Evolutionary conservation across 1,284 basidiomycete genomes (phyloP).

Genomic region (Thecaphora thlaspeos): DNA sequence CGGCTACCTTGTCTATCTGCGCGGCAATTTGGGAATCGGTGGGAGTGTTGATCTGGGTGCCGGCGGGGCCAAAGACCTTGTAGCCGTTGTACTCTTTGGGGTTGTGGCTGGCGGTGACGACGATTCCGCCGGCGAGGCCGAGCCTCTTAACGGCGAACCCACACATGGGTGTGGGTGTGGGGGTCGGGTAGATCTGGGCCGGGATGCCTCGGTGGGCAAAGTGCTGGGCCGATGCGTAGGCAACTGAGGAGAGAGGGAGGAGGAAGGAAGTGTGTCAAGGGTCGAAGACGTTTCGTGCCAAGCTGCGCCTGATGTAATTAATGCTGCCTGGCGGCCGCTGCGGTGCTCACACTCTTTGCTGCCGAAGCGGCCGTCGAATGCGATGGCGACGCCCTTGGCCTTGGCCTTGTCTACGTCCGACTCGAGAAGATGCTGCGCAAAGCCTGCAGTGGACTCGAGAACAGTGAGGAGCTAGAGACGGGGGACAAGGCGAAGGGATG

Average conservation of each 20-base stretch:
- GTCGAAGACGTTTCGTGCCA: neutral
- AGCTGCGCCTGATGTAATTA: too few species aligned
- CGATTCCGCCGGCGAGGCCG: conserved; percentile 43
- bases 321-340: neutral
- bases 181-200: conserved; percentile 28
- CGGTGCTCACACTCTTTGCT: conserved; percentile 23
- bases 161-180: conserved; percentile 43
- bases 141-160: conserved; percentile 46
- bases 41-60: conserved; percentile 50
- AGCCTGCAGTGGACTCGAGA: conserved; percentile 40
- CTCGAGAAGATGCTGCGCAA: conserved; percentile 35
- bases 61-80: conserved; percentile 46
- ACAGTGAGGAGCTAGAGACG: conserved; percentile 37
- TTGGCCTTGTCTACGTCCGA: conserved; percentile 17
- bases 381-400: conserved; percentile 45
- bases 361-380: conserved; percentile 48
- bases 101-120: conserved; percentile 50
- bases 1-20: conserved; percentile 36
- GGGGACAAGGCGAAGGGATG: too few species aligned
- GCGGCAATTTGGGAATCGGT: conserved; percentile 41
- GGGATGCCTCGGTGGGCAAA: conserved; percentile 37
- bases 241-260: conserved; percentile 6
- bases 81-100: conserved; percentile 51
- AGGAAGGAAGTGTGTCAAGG: neutral
- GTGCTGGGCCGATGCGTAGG: conserved; percentile 40